Evolutionary conservation across 352 stramenopile genomes (phyloP).

Genomic region (Phytophthora litchii): DNA sequence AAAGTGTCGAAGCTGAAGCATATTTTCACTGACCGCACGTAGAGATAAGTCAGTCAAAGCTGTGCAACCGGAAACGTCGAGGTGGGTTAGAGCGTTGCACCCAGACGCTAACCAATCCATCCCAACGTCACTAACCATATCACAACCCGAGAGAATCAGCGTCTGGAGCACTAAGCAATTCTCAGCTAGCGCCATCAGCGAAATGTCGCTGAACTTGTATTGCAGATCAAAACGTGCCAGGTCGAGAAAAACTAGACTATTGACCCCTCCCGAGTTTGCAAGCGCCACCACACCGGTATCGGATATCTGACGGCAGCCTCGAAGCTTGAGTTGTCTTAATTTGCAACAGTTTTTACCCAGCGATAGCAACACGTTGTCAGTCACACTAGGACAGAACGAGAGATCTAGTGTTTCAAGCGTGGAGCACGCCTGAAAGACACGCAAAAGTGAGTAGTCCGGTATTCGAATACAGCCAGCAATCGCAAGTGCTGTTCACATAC

Average conservation of each 20-base stretch:
- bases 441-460: slow-evolving; percentile 79
- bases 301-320: slow-evolving; percentile 86
- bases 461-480: slow-evolving; percentile 82
- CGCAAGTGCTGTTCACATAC: slow-evolving; percentile 44
- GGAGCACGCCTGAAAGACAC: slow-evolving; percentile 77
- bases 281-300: slow-evolving; percentile 87
- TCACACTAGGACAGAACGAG: slow-evolving; percentile 79
- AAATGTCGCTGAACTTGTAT: slow-evolving; percentile 93
- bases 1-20: slow-evolving; percentile 60
- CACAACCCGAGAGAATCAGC: slow-evolving; percentile 81
- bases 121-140: slow-evolving; percentile 92
- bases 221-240: slow-evolving; percentile 87
- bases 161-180: slow-evolving; percentile 57
- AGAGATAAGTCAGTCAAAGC: slow-evolving; percentile 91
- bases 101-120: slow-evolving; percentile 90
- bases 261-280: slow-evolving; percentile 57
- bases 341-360: slow-evolving; percentile 67
- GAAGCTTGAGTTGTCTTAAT: slow-evolving; percentile 72
- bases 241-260: slow-evolving; percentile 75
- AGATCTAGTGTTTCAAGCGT: slow-evolving; percentile 75
- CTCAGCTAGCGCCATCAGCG: slow-evolving; percentile 83
- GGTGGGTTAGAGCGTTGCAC: slow-evolving; percentile 76
- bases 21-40: slow-evolving; percentile 81
- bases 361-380: slow-evolving; percentile 79
- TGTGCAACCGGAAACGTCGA: slow-evolving; percentile 86